phyloP scores from a whole-genome alignment of 2,329 filamentous ascomycete species.

The Orbilia blumenaviensis region DNA sequence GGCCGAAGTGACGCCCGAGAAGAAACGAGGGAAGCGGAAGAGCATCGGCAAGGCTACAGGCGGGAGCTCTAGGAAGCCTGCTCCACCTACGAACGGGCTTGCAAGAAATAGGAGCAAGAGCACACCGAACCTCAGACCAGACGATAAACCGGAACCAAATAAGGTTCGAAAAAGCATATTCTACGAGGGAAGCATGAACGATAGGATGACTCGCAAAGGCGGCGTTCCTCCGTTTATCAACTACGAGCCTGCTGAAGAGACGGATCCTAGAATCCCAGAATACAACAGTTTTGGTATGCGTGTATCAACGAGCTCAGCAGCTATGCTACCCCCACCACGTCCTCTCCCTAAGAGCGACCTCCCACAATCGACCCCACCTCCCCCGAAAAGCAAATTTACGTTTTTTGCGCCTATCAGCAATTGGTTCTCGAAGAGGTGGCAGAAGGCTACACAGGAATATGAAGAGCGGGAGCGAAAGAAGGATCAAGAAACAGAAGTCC shows the following conservation, averaged over 20 bases:
- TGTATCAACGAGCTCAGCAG: not conserved
- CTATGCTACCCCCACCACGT: slow-evolving; percentile 31
- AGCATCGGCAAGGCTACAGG: slow-evolving; percentile 13
- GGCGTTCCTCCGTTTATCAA: slow-evolving; percentile 48
- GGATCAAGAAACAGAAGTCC: slow-evolving; percentile 34
- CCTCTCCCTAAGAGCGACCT: slow-evolving; percentile 10
- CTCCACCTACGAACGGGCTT: slow-evolving; percentile 60
- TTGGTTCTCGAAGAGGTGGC: slow-evolving; percentile 51
- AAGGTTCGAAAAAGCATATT: slow-evolving; percentile 63
- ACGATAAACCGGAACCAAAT: slow-evolving; percentile 24
- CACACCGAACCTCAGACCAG: slow-evolving; percentile 56
- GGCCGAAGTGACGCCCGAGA: slow-evolving; percentile 54
- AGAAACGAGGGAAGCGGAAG: slow-evolving; percentile 32
- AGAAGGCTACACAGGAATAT: slow-evolving; percentile 47
- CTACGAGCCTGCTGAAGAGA: slow-evolving; percentile 11
- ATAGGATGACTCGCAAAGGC: slow-evolving; percentile 68
- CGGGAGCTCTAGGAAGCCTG: slow-evolving; percentile 29
- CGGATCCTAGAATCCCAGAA: not conserved
- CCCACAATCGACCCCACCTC: slow-evolving; percentile 32
- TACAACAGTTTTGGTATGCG: slow-evolving; percentile 44
- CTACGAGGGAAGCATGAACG: slow-evolving; percentile 84
- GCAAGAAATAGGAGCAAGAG: slow-evolving; percentile 60
- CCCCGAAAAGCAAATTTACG: slow-evolving; percentile 44
- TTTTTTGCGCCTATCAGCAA: slow-evolving; percentile 47
- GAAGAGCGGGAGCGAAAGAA: slow-evolving; percentile 45